Evolutionary conservation across 768 basidiomycete species (phyloP).

Genomic region (Lentinus tigrinus): DNA sequence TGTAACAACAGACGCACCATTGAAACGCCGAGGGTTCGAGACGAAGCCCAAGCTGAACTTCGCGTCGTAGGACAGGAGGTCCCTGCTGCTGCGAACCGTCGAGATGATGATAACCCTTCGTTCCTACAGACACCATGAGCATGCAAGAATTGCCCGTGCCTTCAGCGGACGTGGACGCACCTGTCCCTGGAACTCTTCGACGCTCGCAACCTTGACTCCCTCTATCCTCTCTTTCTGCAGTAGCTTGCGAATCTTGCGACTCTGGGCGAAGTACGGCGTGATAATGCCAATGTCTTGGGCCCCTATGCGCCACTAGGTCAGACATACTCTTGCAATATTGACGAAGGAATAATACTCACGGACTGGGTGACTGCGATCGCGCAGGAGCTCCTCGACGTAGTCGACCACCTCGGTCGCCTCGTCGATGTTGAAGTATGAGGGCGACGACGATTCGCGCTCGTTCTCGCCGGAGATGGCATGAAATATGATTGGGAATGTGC

Average conservation of each 20-base stretch:
- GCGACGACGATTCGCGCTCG: conserved; percentile 32
- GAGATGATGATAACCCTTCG: conserved; percentile 38
- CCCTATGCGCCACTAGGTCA: conserved; percentile 3
- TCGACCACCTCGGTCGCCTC: conserved; percentile 36
- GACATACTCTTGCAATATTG: background rate
- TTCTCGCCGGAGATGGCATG: conserved; percentile 34
- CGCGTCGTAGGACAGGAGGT: conserved; percentile 27
- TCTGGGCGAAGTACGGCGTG: conserved; percentile 39
- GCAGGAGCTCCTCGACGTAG: conserved; percentile 30
- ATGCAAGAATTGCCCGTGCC: too few species aligned
- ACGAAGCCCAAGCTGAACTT: conserved; percentile 33
- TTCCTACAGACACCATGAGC: conserved; percentile 24
- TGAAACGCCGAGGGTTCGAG: conserved; percentile 34
- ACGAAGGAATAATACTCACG: conserved; percentile 14
- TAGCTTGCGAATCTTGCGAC: conserved; percentile 29
- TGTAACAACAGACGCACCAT: conserved; percentile 41
- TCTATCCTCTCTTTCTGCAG: conserved; percentile 19
- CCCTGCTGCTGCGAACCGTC: conserved; percentile 33
- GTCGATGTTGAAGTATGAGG: conserved; percentile 39
- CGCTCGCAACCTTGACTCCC: conserved; percentile 34
- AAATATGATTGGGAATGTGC: conserved; percentile 33
- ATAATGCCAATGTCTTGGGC: conserved; percentile 37
- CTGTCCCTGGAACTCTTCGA: conserved; percentile 43
- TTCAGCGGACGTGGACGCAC: conserved; percentile 18
- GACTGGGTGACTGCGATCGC: conserved; percentile 27